Evolutionary conservation across 176 grass and related monocot species (phyloP), one percentile per base, ranked within the genome.

Genomic region (Saccharum officinarum): DNA sequence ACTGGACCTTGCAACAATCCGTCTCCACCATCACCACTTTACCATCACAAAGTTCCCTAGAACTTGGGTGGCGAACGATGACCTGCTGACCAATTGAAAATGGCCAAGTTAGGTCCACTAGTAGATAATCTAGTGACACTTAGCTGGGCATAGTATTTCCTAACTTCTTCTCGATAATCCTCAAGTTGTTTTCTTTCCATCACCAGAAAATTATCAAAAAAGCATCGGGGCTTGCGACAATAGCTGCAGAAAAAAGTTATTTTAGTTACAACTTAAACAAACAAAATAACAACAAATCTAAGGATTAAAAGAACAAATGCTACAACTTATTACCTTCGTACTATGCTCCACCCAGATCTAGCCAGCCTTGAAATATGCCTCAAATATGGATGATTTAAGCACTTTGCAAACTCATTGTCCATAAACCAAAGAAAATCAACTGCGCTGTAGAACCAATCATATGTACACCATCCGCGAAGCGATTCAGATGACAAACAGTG

Each of bases 401-500:
- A 92, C 55, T 64, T 77, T 66, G 86, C 82, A 78, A 90, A 95
- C 37, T 92, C 90, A 74, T 85, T 95, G 80, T 83, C 54, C 57
- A 80, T 71, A 90, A 95, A 95, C 90, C 93, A 95, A 86, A 87
- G 87, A 81, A 92, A 95, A 90, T 95, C 90, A 81, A 95, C 81
- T 73, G 90, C 74, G 5, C 90, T 92, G 80, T 92, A 92, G 80
- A 95, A 95, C 93, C 93, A 95, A 79, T 95, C 93, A 37, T 86
- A 90, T 18, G 81, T 50, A 74, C 88, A 92, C 93, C 93, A 92
- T 90, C 79, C 84, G 73, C 80, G 83, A 71, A 92, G 75, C 9
- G 78, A 77, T 80, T 88, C 47, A 20, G 34, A 92, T 84, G 87
- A 92, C 46, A 90, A 81, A 81, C 87, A 90, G 50, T 79, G 80